phyloP scores from a whole-genome alignment of 2,329 filamentous ascomycete species.

The Talaromyces sp. region DNA sequence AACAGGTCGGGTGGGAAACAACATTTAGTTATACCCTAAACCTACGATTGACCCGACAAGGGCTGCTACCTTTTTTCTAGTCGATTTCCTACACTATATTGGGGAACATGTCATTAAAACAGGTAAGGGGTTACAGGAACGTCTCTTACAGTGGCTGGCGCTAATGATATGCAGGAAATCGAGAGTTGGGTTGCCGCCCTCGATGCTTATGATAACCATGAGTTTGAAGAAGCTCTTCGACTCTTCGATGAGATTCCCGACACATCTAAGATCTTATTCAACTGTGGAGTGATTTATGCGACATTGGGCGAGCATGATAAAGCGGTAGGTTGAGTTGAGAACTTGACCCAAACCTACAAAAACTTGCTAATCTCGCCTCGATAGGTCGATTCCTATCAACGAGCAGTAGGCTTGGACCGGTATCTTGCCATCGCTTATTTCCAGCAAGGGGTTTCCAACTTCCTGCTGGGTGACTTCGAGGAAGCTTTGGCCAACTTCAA shows the following conservation, averaged over 20 bases:
- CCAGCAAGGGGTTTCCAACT: slow-evolving; percentile 97
- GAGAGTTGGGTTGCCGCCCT: slow-evolving; percentile 97
- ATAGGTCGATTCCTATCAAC: slow-evolving; percentile 92
- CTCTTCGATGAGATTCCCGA: slow-evolving; percentile 87
- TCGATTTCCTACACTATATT: background rate
- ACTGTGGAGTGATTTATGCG: slow-evolving; percentile 96
- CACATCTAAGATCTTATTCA: slow-evolving; percentile 98
- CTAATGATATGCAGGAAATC: slow-evolving; percentile 71
- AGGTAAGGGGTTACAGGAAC: slow-evolving; percentile 44
- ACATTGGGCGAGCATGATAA: slow-evolving; percentile 94
- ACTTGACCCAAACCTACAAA: background rate
- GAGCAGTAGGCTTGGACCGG: slow-evolving; percentile 84
- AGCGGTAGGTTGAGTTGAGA: slow-evolving; percentile 61
- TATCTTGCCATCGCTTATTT: slow-evolving; percentile 98
- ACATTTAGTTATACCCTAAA: slow-evolving; percentile 1
- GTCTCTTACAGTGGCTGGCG: background rate
- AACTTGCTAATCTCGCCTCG: slow-evolving; percentile 16
- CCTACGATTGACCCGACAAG: background rate
- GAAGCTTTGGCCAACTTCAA: slow-evolving; percentile 98
- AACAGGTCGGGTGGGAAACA: slow-evolving; percentile 6
- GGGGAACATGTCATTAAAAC: slow-evolving; percentile 62
- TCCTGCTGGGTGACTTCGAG: slow-evolving; percentile 93
- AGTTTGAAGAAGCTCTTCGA: slow-evolving; percentile 85
- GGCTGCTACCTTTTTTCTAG: background rate
- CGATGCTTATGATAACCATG: slow-evolving; percentile 91